Evolutionary conservation across 2,329 filamentous ascomycete species (phyloP), one percentile per base, ranked within the genome.

Genomic region (Colletotrichum noveboracense): DNA sequence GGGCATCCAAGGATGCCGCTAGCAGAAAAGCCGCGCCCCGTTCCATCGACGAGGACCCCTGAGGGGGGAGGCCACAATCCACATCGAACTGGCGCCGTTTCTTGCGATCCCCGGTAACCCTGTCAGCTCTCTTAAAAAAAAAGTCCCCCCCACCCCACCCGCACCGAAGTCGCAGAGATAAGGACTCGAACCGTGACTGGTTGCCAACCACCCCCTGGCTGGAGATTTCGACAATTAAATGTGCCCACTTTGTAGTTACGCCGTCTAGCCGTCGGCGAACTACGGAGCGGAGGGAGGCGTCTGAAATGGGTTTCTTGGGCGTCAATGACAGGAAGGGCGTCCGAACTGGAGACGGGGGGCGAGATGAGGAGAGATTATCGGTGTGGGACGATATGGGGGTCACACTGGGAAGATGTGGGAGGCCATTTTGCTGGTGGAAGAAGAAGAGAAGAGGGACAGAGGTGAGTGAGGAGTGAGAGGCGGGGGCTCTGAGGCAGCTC

Each of bases 151-250:
- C 28, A 32, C 28, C 70, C 73, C 73, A 66, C 73, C 61, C 66
- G 58, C 65, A 62, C 71, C 58, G 28, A 74, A 36, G 71, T 74
- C 70, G 38, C 56, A 75, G 58, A 75, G 73, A 75, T 75, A 73
- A 75, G 73, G 48, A 68, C 68, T 28, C n/a, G 16, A 21, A 28
- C 56, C 60, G 52, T 75, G 70, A 75, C 30, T 75, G 73, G 58
- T 26, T 65, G 62, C 14, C 9, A 24, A 32, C 26, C 36, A 43
- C 56, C 60, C 58, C 43, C 30, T 43, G 26, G 55, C n/a, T 24
- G 52, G 52, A 24, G 52, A 24, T 60, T 70, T 60, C 32, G 66
- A 68, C 52, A 68, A 62, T 62, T 34, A 24, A 21, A 60, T 34
- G 24, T 66, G 30, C 32, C 72, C 69, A 75, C 72, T 75, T 75